phyloP scores from a whole-genome alignment of 2,329 filamentous ascomycete genomes.

The Fusarium denticulatum region DNA sequence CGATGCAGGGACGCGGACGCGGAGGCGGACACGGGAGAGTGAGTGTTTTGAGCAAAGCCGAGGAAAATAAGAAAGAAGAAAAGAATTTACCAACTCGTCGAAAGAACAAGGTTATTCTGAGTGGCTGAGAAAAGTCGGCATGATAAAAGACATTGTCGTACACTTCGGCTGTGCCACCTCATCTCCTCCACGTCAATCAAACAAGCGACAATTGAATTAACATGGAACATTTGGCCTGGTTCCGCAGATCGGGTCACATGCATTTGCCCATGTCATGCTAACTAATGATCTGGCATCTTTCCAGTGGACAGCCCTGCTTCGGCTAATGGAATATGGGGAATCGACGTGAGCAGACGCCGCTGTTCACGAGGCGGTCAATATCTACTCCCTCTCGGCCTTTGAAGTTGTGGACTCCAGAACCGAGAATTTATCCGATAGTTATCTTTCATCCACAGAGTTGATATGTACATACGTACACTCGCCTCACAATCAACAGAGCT shows the following conservation, averaged over 20 bases:
- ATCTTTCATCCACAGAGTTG: constrained; percentile 24
- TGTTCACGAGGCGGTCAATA: constrained; percentile 24
- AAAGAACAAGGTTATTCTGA: constrained; percentile 1
- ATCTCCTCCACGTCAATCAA: constrained; percentile 23
- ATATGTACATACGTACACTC: constrained; percentile 9
- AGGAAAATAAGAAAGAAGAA: neutral
- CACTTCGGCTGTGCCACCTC: constrained; percentile 25
- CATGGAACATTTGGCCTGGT: constrained; percentile 1
- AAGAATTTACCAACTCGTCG: neutral
- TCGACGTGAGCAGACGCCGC: constrained; percentile 17
- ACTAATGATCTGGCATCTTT: constrained; percentile 35
- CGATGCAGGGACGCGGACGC: neutral
- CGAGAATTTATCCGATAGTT: constrained; percentile 14
- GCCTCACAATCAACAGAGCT: constrained; percentile 38
- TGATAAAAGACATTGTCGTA: neutral
- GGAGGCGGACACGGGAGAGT: neutral
- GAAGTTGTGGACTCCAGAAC: constrained; percentile 5
- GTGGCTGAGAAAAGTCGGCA: constrained; percentile 19
- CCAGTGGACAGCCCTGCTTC: constrained; percentile 33
- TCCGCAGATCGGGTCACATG: constrained; percentile 43
- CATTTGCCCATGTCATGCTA: constrained; percentile 31
- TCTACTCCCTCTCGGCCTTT: constrained; percentile 8
- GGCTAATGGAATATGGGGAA: constrained; percentile 23
- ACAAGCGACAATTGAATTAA: constrained; percentile 2
- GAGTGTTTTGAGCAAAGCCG: neutral